phyloP scores from a whole-genome alignment of 139 green algal species.

The Tetradesmus lagerheimii region DNA sequence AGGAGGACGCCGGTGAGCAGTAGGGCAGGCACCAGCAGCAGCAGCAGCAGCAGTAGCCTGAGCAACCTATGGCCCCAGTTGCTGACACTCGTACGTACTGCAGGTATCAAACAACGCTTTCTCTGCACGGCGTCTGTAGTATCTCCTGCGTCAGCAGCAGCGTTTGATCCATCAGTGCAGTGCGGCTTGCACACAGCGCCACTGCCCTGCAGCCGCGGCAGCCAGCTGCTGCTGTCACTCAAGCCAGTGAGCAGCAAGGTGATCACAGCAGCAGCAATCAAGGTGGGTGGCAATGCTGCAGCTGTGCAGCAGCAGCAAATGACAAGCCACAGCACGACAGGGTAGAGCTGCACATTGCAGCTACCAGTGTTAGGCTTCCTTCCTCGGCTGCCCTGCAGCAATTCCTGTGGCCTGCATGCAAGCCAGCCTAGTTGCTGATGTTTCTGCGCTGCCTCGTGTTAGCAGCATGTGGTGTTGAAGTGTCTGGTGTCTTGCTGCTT shows the following conservation, averaged over 20 bases:
- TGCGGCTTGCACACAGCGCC: conserved; percentile 8
- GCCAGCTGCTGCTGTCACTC: not conserved
- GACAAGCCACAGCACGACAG: too few relatives aligned
- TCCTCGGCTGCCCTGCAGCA: too few relatives aligned
- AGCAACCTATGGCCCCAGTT: not conserved
- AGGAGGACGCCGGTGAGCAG: not conserved
- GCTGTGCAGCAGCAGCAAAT: not conserved
- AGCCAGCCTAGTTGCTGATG: not conserved
- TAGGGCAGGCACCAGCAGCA: not conserved
- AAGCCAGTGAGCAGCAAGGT: conserved; percentile 6
- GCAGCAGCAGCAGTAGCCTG: conserved; percentile 12
- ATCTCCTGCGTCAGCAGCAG: not conserved
- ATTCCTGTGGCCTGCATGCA: too few relatives aligned
- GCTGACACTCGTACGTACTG: not conserved
- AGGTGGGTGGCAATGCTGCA: not conserved
- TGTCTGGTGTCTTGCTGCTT: not conserved
- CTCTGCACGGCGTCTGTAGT: conserved; percentile 15
- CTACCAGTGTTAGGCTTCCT: too few relatives aligned
- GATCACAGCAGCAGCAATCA: not conserved
- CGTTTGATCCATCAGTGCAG: conserved; percentile 16
- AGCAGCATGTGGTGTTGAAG: too few relatives aligned
- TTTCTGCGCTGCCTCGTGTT: not conserved
- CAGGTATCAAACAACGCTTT: not conserved
- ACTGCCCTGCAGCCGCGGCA: not conserved
- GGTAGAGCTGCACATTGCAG: too few relatives aligned